Evolutionary conservation across 202 grass and related monocot species (phyloP).

Genomic region (Carex arenaria): DNA sequence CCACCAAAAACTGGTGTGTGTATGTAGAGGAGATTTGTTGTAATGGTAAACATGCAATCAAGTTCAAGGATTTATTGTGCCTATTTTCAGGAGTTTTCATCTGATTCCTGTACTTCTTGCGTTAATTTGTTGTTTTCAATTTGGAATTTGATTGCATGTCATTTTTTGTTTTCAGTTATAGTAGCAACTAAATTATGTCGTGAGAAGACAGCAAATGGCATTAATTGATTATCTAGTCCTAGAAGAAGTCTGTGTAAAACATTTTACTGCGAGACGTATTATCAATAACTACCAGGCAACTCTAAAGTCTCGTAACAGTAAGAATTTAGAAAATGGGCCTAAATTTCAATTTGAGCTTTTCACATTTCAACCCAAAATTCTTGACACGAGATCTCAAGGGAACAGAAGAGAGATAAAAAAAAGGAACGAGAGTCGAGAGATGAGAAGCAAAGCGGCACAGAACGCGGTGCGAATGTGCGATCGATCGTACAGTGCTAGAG

Average conservation of each 20-base stretch:
- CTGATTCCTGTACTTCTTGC: neutral
- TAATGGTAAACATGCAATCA: neutral
- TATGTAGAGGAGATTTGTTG: slow-evolving; percentile 7
- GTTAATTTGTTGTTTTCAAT: neutral
- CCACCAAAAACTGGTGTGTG: neutral
- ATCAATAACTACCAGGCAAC: no score
- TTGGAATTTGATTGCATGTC: neutral
- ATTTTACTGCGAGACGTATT: no score
- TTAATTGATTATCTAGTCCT: neutral
- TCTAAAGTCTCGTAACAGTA: no score
- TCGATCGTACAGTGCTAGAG: no score
- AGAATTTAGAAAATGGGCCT: neutral
- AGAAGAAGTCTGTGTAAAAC: neutral
- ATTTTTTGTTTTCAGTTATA: neutral
- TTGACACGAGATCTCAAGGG: neutral
- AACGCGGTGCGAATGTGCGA: slow-evolving; percentile 72
- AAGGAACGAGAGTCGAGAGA: slow-evolving; percentile 2
- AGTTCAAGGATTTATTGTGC: neutral
- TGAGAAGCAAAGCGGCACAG: slow-evolving; percentile 33
- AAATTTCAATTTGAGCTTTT: neutral
- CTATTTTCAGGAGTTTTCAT: neutral
- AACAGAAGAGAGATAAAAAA: neutral
- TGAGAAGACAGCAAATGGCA: neutral
- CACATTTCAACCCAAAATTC: neutral
- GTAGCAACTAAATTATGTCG: neutral